Base-by-base conservation (phyloP, 805 yeast species). In the Metschnikowia orientalis region DNA sequence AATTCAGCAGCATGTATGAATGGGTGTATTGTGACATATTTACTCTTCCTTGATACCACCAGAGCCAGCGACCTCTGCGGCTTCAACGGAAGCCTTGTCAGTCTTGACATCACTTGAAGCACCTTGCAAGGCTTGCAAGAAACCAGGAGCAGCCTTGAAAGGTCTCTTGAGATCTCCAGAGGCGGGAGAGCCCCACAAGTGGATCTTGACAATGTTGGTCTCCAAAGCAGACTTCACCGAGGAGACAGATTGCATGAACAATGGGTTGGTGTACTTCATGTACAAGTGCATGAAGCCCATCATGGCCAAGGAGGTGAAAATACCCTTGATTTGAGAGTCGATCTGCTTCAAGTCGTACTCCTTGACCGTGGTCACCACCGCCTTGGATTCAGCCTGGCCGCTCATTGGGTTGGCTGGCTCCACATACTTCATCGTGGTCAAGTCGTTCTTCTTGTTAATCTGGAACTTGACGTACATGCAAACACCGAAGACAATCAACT, bases 201-300 rank as follows among this genome's bases (percentile, higher is more conserved):
- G 95, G 61, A 92, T 86, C 71, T 86, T 79, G 51, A 90, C 95
- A 48, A 87, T 77, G 67, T 88, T 88, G 54, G 85, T 68, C 69
- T 92, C 97, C 36, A 87, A 65, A 28, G 95, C 95, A 49, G 84
- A 69, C 76, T 92, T 92, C 52, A 92, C 68, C 32, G 96, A 90
- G 33, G 94, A 76, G 50, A 92, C 76, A 44, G 89, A 79, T 71
- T 92, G 97, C 88, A 90, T 83, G 48, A 92, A 79, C 58, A 92
- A 75, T 40, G 98, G 98, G 67, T 92, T 88, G 61, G 97, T 88
- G 74, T 87, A 92, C 66, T 87, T 83, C 94, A 92, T 78, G 78
- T 90, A 90, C 42, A 92, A 56, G 65, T 92, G 98, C 97, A 90
- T 89, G 79, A 90, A 84, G 16, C 82, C 95, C 89, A 92, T 89